These are phyloP conservation scores for Zygosaccharomyces bailii DNA, from an alignment of 805 yeast species.

Conservation along the genomic window DNA sequence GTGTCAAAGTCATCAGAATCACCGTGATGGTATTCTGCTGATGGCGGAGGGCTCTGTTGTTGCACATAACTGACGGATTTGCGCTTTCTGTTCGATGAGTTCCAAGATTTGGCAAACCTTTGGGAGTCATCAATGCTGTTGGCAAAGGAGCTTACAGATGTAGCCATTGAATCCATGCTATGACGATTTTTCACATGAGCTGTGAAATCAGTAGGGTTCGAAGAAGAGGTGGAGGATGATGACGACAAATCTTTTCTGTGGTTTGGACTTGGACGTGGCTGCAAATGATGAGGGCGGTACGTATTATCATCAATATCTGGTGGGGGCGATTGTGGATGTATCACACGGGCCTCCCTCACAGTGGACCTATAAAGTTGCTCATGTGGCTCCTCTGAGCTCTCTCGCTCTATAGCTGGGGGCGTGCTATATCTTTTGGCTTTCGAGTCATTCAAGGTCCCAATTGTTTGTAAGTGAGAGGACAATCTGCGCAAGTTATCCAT, in stretches of 20 bases:
- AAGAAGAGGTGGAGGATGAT: conserved; percentile 29
- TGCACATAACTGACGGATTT: conserved; percentile 30
- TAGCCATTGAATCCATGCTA: conserved; percentile 34
- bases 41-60: conserved; percentile 9
- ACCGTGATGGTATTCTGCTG: not conserved
- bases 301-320: not conserved
- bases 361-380: not conserved
- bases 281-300: not conserved
- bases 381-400: not conserved
- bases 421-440: conserved; percentile 6
- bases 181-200: conserved; percentile 27
- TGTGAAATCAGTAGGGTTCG: conserved; percentile 35
- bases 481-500: conserved; percentile 31
- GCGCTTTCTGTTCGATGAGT: conserved; percentile 33
- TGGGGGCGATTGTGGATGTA: conserved; percentile 6
- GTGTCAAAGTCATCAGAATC: not conserved
- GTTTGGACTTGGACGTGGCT: conserved; percentile 2
- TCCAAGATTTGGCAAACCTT: conserved; percentile 37
- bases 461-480: conserved; percentile 25
- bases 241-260: conserved; percentile 18
- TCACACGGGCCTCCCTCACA: conserved; percentile 10
- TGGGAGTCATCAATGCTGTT: conserved; percentile 35
- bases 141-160: conserved; percentile 35
- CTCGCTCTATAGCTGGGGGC: not conserved
- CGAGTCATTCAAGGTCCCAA: conserved; percentile 1